These are phyloP conservation scores for Dryadomyces sulphureus DNA, from an alignment of 2,329 filamentous ascomycete genomes.

Conservation along the genomic window DNA sequence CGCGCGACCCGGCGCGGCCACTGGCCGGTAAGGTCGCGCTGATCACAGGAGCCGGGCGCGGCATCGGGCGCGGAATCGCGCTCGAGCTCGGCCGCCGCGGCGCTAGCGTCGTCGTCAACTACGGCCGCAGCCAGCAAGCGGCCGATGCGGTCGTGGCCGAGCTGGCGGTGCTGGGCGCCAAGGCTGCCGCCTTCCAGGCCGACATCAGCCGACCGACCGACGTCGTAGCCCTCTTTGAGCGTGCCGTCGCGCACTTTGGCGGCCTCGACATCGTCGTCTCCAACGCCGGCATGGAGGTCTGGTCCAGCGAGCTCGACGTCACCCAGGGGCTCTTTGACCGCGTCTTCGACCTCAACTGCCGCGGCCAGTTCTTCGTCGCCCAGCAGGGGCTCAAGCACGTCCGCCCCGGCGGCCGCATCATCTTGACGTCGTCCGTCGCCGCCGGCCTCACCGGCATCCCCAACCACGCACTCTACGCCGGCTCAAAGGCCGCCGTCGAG, in stretches of 20 bases:
- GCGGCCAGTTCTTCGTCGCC: constrained; percentile 64
- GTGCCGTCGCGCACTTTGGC: constrained; percentile 50
- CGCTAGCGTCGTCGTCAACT: constrained; percentile 53
- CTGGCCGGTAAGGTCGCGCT: constrained; percentile 40
- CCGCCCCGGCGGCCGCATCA: constrained; percentile 53
- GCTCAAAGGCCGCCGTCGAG: constrained; percentile 58
- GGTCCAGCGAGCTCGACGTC: constrained; percentile 56
- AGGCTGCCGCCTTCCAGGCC: constrained; percentile 45
- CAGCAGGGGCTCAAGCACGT: constrained; percentile 61
- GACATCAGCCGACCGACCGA: constrained; percentile 46
- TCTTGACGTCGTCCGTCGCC: constrained; percentile 59
- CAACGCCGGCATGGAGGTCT: constrained; percentile 58
- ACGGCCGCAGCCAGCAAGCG: constrained; percentile 37
- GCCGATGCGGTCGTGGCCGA: constrained; percentile 43
- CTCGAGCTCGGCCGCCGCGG: constrained; percentile 52
- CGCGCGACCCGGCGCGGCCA: constrained; percentile 7
- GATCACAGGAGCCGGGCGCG: constrained; percentile 50
- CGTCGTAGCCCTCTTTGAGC: constrained; percentile 49
- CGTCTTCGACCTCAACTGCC: constrained; percentile 56
- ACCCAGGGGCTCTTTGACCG: constrained; percentile 56
- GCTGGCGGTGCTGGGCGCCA: constrained; percentile 39
- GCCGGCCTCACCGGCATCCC: constrained; percentile 49
- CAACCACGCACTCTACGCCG: constrained; percentile 58
- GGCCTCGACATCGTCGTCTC: constrained; percentile 58
- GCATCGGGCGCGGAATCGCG: constrained; percentile 52